A percentile compares a stretch with the other conserved stretches of the same genome.
Conservation (phyloP, 257 asterid genomes). For the Thymus mandschuricus region DNA sequence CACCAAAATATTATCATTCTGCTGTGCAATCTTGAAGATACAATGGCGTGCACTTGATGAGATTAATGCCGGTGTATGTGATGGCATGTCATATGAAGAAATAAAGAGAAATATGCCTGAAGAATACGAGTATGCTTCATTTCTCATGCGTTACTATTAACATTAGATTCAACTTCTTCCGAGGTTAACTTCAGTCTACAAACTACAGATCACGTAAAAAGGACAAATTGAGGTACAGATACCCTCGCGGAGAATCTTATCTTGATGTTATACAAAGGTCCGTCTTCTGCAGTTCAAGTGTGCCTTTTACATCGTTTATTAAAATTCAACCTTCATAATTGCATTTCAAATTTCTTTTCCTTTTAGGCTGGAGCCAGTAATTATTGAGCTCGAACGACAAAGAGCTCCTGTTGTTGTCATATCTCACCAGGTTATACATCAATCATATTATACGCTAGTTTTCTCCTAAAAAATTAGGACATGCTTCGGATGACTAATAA, state of each 20-base stretch:
- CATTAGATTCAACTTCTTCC: background rate
- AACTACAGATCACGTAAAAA: constrained; percentile 78
- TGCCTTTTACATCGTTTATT: background rate
- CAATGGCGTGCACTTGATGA: constrained; percentile 99
- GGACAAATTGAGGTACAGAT: constrained; percentile 96
- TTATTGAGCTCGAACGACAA: constrained; percentile 97
- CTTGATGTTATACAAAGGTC: constrained; percentile 99
- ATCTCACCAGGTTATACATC: constrained; percentile 83
- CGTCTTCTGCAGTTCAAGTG: constrained; percentile 31
- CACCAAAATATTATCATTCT: constrained; percentile 12
- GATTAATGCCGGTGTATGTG: constrained; percentile 94
- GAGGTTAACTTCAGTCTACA: constrained; percentile 25
- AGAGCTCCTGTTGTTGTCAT: constrained; percentile 98
- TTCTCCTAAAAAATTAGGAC: constrained; percentile 19
- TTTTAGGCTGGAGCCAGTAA: constrained; percentile 94
- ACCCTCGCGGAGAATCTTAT: constrained; percentile 99
- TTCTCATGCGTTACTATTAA: constrained; percentile 25
- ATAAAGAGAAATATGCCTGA: constrained; percentile 98
- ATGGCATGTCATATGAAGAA: constrained; percentile 99
- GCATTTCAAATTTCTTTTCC: constrained; percentile 28
- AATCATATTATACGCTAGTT: constrained; percentile 7
- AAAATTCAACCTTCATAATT: constrained; percentile 25
- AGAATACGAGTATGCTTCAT: constrained; percentile 79
- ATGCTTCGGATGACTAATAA: constrained; percentile 34
- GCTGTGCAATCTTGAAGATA: constrained; percentile 54